Conservation (phyloP, 768 basidiomycete genomes). For the Suillus subalutaceus region DNA sequence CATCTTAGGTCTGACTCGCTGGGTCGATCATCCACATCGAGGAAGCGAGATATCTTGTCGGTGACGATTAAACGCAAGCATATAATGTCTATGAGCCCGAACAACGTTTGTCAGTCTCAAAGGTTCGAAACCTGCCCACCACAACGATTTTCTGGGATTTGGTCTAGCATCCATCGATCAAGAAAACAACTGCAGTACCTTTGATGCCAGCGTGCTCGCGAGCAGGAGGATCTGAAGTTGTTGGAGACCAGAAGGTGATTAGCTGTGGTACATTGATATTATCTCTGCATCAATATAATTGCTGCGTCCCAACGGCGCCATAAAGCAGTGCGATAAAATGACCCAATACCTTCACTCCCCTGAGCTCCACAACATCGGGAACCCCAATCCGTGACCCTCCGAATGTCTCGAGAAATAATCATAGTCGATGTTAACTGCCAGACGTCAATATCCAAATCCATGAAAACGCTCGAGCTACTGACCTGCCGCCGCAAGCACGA, state of each 20-base stretch:
- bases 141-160: no score
- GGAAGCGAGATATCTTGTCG: no score
- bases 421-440: slow-evolving; percentile 74
- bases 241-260: not conserved
- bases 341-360: slow-evolving; percentile 27
- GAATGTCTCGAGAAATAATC: slow-evolving; percentile 90
- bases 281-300: not conserved
- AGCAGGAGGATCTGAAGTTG: no score
- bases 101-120: no score
- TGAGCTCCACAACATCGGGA: slow-evolving; percentile 31
- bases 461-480: slow-evolving; percentile 18
- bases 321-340: not conserved
- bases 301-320: not conserved
- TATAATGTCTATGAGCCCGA: no score
- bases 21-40: no score
- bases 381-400: slow-evolving; percentile 41
- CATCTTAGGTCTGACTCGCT: no score
- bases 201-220: no score
- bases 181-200: no score
- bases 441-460: slow-evolving; percentile 8
- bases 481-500: slow-evolving; percentile 67
- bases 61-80: no score
- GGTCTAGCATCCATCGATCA: no score
- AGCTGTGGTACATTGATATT: not conserved
- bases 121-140: no score